Percentiles rank a stretch among this genome's conserved stretches.
Conservation (phyloP, 208 protist genomes). For the Leptomonas seymouri region DNA sequence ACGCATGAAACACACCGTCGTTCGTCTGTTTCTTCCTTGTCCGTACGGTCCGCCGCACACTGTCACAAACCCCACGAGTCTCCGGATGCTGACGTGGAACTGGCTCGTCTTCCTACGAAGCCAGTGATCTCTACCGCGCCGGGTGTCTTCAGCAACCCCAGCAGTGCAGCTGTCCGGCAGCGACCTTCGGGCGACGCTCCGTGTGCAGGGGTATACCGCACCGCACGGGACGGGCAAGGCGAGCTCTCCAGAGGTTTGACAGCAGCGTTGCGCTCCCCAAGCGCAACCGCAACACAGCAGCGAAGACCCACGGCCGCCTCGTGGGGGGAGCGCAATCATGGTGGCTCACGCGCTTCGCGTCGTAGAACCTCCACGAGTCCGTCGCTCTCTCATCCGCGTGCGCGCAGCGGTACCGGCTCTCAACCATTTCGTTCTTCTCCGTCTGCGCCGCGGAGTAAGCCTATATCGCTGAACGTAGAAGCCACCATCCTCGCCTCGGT, state of each 20-base stretch:
- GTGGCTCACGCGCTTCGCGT: neutral
- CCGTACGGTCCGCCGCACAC: neutral
- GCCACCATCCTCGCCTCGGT: conserved; percentile 53
- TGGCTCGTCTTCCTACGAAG: neutral
- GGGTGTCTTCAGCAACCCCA: conserved; percentile 11
- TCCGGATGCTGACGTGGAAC: neutral
- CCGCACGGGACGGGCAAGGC: neutral
- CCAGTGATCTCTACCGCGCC: neutral
- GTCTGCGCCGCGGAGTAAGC: conserved; percentile 3
- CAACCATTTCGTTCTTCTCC: neutral
- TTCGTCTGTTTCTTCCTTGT: neutral
- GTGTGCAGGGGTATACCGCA: neutral
- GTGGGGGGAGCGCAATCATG: neutral
- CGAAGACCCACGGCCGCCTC: neutral
- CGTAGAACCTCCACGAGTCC: neutral
- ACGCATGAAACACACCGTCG: neutral
- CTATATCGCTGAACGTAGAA: conserved; percentile 39
- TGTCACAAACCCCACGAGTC: neutral
- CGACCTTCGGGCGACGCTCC: neutral
- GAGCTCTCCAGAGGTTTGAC: neutral
- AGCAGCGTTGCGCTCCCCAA: neutral
- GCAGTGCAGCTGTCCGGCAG: neutral
- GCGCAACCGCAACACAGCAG: neutral
- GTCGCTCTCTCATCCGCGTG: conserved; percentile 3
- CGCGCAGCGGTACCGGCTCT: conserved; percentile 13